These are phyloP conservation scores for Fusarium miscanthi DNA, from an alignment of 2,329 filamentous ascomycete species.

Conservation along the genomic window DNA sequence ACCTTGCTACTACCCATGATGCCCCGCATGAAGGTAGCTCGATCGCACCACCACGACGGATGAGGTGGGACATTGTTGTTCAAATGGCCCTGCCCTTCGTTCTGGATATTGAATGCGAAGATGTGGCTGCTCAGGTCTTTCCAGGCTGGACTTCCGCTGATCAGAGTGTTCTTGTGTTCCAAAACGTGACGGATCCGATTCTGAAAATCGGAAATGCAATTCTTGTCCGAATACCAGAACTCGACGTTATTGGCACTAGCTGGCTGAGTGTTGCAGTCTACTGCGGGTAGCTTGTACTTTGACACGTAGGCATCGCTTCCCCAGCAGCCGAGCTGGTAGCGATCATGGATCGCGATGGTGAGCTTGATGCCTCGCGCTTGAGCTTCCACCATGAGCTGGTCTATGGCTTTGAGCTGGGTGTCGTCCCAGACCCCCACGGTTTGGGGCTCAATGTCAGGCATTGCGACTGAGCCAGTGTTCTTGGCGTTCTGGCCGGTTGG, in stretches of 20 bases:
- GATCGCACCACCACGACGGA: not conserved
- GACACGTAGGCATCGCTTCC: not conserved
- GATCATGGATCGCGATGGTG: not conserved
- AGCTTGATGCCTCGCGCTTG: not conserved
- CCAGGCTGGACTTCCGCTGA: not conserved
- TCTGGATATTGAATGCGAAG: not conserved
- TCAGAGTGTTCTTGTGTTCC: rapidly evolving
- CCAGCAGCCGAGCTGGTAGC: not conserved
- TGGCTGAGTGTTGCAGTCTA: not conserved
- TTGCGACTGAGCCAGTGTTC: not conserved
- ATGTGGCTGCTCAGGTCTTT: not conserved
- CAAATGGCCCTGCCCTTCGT: not conserved
- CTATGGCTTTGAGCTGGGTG: not conserved
- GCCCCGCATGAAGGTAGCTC: not conserved
- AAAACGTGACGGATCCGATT: not conserved
- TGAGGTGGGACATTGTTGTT: not conserved
- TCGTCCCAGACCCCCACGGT: not conserved
- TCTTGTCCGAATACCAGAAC: not conserved
- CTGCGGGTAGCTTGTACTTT: not conserved
- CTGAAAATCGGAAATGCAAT: not conserved
- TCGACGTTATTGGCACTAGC: not conserved
- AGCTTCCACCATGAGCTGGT: not conserved
- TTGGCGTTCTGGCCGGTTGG: not conserved
- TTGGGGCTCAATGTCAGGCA: not conserved
- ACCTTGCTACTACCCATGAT: not conserved